Percentiles rank a stretch among this genome's conserved stretches.
Conservation (phyloP, 1,284 basidiomycete genomes). For the Cystobasidium pallidum region DNA sequence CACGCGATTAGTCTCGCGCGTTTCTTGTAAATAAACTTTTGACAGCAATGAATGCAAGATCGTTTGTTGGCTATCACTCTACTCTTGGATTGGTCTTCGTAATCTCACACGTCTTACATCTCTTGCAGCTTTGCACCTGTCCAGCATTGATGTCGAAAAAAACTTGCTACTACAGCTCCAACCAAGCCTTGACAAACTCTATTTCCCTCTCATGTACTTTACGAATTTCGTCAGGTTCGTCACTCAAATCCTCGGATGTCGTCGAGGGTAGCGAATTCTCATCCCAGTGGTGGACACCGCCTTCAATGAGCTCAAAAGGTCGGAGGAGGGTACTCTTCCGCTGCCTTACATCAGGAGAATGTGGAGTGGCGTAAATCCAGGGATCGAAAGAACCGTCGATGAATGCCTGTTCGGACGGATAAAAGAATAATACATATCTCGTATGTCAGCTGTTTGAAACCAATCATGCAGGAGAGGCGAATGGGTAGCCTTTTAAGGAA, state of each 20-base stretch:
- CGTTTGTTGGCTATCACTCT: too few relatives aligned
- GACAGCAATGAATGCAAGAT: too few relatives aligned
- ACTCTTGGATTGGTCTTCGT: too few relatives aligned
- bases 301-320: slow-evolving; percentile 57
- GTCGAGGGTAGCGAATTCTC: slow-evolving; percentile 68
- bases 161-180: slow-evolving; percentile 56
- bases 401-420: slow-evolving; percentile 49
- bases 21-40: too few relatives aligned
- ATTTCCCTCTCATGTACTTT: slow-evolving; percentile 81
- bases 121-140: too few relatives aligned
- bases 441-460: too few relatives aligned
- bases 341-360: slow-evolving; percentile 63
- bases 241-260: slow-evolving; percentile 52
- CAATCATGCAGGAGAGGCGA: too few relatives aligned
- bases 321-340: slow-evolving; percentile 43
- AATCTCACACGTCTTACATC: too few relatives aligned
- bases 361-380: slow-evolving; percentile 64
- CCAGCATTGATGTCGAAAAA: too few relatives aligned
- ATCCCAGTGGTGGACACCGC: slow-evolving; percentile 87
- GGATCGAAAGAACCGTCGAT: slow-evolving; percentile 52
- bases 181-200: slow-evolving; percentile 78
- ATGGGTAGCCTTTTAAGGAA: background rate
- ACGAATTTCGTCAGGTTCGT: slow-evolving; percentile 76
- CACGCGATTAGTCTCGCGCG: too few relatives aligned
- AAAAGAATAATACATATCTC: too few relatives aligned